Base-by-base conservation (phyloP, 2,329 filamentous ascomycete species). In the Mycosphaerelloides madeirae region DNA sequence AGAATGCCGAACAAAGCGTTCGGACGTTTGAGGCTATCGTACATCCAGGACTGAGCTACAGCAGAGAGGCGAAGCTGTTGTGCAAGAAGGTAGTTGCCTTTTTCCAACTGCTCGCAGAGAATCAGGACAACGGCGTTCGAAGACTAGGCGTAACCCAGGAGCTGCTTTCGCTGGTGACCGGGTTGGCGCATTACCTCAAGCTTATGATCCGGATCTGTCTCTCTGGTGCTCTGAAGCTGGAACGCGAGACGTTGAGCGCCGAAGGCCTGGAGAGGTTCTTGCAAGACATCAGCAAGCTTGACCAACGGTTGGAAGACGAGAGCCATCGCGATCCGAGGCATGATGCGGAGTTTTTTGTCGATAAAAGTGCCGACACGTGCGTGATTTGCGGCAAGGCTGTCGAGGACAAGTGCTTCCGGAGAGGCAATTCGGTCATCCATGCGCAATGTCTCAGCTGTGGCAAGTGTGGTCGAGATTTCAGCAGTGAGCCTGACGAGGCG, bases 21-120 rank as follows among this genome's bases (percentile, higher is more conserved):
- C 48, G 59, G 31, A 62, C 60, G 8, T 62, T 62, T 34, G 60
- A 64, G 15, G 52, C 50, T n/a, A 62, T 54, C 45, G 61, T 55
- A 19, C 54, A 64, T 31, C 55, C 63, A 86, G 89, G 86, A 51
- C 77, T 98, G 49, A 87, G 89, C 8, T 98, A 97, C 64, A 85
- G 86, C 14, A 83, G 93, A 59, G 93, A 98, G 71, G 87, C 93
- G n/a, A 98, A 98, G 68, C 76, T 98, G 39, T 79, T 98, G n/a
- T 98, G 93, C 75, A 98, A 98, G 69, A 98, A 98, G 68, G 95
- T 98, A 43, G 93, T 98, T 5, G 87, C 91, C 19, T 98, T 98
- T 73, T 98, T 98, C 66, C 89, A 89, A 11, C 74, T 98, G 14
- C 76, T 98, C 7, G 95, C 91, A 5, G 95, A 95, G 66, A 93